Percentiles rank a stretch among this genome's conserved stretches.
Evolutionary conservation across 176 grass and related monocot species (phyloP).

Genomic region (Coix lacrymajobi): DNA sequence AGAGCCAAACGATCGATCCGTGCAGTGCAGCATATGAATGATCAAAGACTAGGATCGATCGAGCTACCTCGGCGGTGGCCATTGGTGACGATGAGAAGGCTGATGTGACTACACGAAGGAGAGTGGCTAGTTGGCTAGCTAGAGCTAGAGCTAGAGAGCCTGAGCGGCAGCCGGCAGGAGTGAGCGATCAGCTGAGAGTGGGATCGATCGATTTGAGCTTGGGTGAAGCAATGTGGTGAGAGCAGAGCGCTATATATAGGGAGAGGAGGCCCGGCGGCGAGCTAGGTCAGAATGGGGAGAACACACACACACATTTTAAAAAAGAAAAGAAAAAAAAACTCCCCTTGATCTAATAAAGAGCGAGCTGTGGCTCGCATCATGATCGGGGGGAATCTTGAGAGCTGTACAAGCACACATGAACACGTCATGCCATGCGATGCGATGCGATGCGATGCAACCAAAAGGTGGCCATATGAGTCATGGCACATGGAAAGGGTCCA

Average conservation of each 20-base stretch:
- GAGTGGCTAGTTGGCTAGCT: not conserved
- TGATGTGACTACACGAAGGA: not conserved
- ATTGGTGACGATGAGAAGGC: constrained; percentile 31
- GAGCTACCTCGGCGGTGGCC: constrained; percentile 63
- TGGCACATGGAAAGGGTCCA: constrained; percentile 34
- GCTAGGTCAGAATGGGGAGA: constrained; percentile 35
- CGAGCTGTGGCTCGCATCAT: constrained; percentile 3
- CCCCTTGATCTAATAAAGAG: not conserved
- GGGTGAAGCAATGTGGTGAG: constrained; percentile 32
- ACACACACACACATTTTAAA: too few relatives aligned
- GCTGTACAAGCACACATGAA: constrained; percentile 22
- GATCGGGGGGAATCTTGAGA: constrained; percentile 42
- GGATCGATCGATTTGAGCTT: not conserved
- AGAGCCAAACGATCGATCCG: not conserved
- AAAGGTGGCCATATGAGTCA: constrained; percentile 10
- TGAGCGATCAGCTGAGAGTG: not conserved
- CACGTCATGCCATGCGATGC: not conserved
- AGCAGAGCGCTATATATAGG: constrained; percentile 44
- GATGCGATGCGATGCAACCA: not conserved
- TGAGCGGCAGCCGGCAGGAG: not conserved
- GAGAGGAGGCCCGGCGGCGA: not conserved
- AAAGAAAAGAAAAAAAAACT: too few relatives aligned
- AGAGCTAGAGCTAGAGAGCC: not conserved
- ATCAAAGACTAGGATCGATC: not conserved
- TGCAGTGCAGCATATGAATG: not conserved